Percentiles rank a stretch among this genome's conserved stretches.
phyloP scores from a whole-genome alignment of 2,329 filamentous ascomycete genomes.

The Aspergillus floridensis region DNA sequence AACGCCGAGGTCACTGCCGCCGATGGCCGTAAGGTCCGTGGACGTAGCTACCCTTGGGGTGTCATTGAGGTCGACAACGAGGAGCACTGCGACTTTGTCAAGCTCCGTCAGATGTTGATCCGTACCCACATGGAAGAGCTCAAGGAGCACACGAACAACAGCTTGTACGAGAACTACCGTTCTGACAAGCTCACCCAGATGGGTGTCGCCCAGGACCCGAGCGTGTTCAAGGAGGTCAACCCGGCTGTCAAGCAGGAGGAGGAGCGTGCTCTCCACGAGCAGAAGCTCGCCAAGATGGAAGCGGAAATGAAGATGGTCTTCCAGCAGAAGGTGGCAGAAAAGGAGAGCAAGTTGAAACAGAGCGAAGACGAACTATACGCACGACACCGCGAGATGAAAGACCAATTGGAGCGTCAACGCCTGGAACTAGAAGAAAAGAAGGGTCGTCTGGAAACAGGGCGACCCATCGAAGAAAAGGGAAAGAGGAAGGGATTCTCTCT shows the following conservation, averaged over 20 bases:
- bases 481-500: slow-evolving; percentile 99
- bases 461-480: slow-evolving; percentile 94
- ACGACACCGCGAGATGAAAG: slow-evolving; percentile 99
- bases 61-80: slow-evolving; percentile 99
- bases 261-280: slow-evolving; percentile 95
- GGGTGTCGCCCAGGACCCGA: slow-evolving; percentile 97
- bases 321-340: slow-evolving; percentile 99
- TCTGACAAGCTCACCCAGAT: slow-evolving; percentile 98
- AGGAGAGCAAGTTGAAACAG: slow-evolving; percentile 99
- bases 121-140: slow-evolving; percentile 99
- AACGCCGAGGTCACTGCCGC: slow-evolving; percentile 89
- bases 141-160: slow-evolving; percentile 99
- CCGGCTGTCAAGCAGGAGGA: slow-evolving; percentile 99
- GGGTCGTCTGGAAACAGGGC: slow-evolving; percentile 85
- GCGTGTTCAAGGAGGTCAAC: slow-evolving; percentile 99
- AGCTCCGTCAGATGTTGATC: slow-evolving; percentile 99
- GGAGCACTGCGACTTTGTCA: slow-evolving; percentile 99
- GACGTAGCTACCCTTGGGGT: slow-evolving; percentile 96
- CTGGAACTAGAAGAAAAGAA: slow-evolving; percentile 98
- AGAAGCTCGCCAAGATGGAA: slow-evolving; percentile 99
- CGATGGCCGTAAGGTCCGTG: slow-evolving; percentile 92
- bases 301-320: slow-evolving; percentile 99
- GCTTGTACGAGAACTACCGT: slow-evolving; percentile 98
- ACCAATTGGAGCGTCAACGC: slow-evolving; percentile 94
- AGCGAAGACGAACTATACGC: slow-evolving; percentile 98